A percentile compares a stretch with the other conserved stretches of the same genome.
These are phyloP conservation scores for Candolleomyces aberdarensis DNA, from an alignment of 768 basidiomycete genomes.

Conservation along the genomic window DNA sequence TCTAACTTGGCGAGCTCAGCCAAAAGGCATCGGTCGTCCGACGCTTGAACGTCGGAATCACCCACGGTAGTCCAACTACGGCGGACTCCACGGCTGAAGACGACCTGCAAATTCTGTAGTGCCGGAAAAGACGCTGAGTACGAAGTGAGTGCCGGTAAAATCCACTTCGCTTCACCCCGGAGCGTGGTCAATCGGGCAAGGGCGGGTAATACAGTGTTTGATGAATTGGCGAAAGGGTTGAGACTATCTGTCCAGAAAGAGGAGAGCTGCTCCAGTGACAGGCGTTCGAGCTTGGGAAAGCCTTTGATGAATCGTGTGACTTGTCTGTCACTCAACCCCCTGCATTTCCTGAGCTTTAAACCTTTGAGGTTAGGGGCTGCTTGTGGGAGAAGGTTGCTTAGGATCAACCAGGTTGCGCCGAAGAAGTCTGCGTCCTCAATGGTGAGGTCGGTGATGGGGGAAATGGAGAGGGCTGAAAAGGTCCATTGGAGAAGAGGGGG, in stretches of 20 bases:
- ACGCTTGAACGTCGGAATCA: not conserved
- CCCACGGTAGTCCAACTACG: not conserved
- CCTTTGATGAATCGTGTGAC: not conserved
- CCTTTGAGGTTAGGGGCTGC: not conserved
- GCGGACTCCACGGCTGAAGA: too few relatives aligned
- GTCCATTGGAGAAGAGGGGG: constrained; percentile 6
- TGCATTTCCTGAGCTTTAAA: not conserved
- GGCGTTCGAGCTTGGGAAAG: not conserved
- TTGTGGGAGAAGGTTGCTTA: not conserved
- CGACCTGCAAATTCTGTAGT: too few relatives aligned
- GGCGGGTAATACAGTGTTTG: too few relatives aligned
- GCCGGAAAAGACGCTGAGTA: too few relatives aligned
- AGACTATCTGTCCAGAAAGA: too few relatives aligned
- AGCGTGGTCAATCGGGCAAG: too few relatives aligned
- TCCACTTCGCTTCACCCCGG: too few relatives aligned
- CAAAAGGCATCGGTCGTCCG: not conserved
- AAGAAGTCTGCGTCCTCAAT: not conserved
- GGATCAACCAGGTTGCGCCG: not conserved
- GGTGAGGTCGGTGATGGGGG: not conserved
- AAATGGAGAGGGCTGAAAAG: not conserved
- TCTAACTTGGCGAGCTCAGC: too few relatives aligned
- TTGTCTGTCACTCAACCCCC: not conserved
- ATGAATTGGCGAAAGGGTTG: too few relatives aligned
- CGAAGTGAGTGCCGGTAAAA: too few relatives aligned
- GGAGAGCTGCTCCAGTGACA: too few relatives aligned